Conservation (phyloP, 2,329 filamentous ascomycete genomes). For the Dactylellina drechsleri region DNA sequence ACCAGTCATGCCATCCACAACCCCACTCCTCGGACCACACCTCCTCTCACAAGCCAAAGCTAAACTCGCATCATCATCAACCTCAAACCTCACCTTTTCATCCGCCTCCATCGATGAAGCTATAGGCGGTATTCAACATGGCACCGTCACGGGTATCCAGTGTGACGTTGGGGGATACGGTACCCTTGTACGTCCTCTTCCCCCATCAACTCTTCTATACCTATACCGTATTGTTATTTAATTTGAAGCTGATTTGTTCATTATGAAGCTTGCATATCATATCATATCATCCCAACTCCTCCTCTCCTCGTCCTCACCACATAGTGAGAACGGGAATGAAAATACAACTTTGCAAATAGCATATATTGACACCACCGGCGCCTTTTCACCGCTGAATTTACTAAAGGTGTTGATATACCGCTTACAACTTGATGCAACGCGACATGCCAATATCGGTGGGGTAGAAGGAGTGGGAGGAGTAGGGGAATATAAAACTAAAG, state of each 20-base stretch:
- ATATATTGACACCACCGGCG: slow-evolving; percentile 49
- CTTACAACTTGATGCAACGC: slow-evolving; percentile 28
- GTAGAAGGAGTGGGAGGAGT: not conserved
- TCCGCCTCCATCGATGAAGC: slow-evolving; percentile 30
- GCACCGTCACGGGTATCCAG: slow-evolving; percentile 37
- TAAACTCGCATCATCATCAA: slow-evolving; percentile 3
- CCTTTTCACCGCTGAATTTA: slow-evolving; percentile 36
- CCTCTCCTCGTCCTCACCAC: not conserved
- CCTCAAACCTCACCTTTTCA: slow-evolving; percentile 12
- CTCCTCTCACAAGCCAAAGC: slow-evolving; percentile 35
- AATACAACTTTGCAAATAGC: slow-evolving; percentile 19
- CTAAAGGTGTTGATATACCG: slow-evolving; percentile 41
- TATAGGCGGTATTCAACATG: slow-evolving; percentile 35
- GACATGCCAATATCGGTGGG: not conserved
- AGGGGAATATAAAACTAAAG: not conserved
- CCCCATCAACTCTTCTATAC: not conserved
- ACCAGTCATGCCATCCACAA: slow-evolving; percentile 31
- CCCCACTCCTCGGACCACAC: slow-evolving; percentile 28
- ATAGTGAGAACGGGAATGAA: too few species aligned
- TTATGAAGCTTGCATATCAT: slow-evolving; percentile 38
- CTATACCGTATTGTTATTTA: not conserved
- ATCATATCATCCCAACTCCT: slow-evolving; percentile 39
- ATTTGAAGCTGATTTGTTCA: not conserved
- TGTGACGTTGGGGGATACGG: slow-evolving; percentile 31
- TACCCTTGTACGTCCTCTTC: slow-evolving; percentile 13